Conservation (phyloP, 768 basidiomycete species). For the Phanerochaete sordida region DNA sequence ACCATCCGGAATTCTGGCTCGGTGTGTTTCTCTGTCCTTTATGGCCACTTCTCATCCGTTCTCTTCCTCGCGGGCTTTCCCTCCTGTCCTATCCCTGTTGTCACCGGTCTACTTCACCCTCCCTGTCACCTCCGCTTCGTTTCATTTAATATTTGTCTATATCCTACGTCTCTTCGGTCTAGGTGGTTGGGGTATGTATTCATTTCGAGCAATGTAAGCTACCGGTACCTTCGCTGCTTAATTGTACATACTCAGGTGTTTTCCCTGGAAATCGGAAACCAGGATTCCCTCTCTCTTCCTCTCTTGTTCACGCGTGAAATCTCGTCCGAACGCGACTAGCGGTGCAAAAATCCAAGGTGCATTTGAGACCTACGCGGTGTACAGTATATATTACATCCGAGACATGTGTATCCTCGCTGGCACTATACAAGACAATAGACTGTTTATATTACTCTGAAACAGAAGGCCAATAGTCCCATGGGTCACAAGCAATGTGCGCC, state of each 20-base stretch:
- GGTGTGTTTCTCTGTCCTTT: constrained; percentile 2
- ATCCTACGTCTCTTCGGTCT: neutral
- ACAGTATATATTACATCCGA: constrained; percentile 8
- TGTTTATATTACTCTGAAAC: neutral
- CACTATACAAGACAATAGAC: neutral
- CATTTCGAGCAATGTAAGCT: constrained; percentile 6
- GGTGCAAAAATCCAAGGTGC: neutral
- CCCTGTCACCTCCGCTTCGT: neutral
- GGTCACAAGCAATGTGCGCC: neutral
- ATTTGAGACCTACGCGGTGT: neutral
- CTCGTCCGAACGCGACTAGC: neutral
- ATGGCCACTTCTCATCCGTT: neutral
- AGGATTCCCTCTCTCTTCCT: neutral
- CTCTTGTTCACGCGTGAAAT: neutral
- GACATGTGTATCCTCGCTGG: neutral
- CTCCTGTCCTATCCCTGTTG: neutral
- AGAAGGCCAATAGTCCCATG: neutral
- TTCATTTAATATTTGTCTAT: neutral
- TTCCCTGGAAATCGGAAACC: neutral
- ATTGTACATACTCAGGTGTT: neutral
- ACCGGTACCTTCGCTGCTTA: constrained; percentile 7
- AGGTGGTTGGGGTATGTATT: constrained; percentile 4
- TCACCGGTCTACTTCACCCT: neutral
- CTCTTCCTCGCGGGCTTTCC: neutral
- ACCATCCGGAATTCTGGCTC: constrained; percentile 4